A percentile compares a stretch with the other conserved stretches of the same genome.
Conservation (phyloP, 1,139 yeast genomes). For the Saccharomyces hybrid region DNA sequence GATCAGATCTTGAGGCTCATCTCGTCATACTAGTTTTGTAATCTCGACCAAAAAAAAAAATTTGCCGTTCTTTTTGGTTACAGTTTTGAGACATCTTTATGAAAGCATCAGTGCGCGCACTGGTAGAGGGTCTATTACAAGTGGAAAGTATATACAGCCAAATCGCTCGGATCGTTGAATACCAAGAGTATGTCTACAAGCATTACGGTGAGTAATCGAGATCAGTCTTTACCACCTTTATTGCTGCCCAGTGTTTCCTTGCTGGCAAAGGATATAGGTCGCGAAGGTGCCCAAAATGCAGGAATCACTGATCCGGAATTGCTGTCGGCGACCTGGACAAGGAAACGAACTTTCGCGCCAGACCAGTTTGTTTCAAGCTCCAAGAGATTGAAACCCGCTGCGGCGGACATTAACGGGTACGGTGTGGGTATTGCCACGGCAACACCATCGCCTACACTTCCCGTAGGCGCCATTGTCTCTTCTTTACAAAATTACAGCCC, state of each 20-base stretch:
- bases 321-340: neutral
- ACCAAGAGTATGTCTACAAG: constrained; percentile 15
- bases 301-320: constrained; percentile 1
- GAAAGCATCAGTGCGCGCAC: neutral
- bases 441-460: constrained; percentile 13
- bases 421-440: constrained; percentile 5
- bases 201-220: constrained; percentile 24
- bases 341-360: neutral
- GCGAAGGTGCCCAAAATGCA: constrained; percentile 3
- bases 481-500: constrained; percentile 4
- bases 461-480: constrained; percentile 8
- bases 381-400: constrained; percentile 1
- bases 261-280: neutral
- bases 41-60: neutral
- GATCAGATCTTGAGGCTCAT: neutral
- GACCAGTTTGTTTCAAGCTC: neutral
- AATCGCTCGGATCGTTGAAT: neutral
- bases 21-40: neutral
- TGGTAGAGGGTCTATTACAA: neutral
- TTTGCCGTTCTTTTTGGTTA: neutral
- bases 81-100: too few relatives aligned
- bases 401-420: neutral
- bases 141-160: neutral
- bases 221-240: constrained; percentile 27
- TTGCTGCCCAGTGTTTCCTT: constrained; percentile 21